phyloP scores from a whole-genome alignment of 2,329 filamentous ascomycete species.

The Cordyceps tenuipes region DNA sequence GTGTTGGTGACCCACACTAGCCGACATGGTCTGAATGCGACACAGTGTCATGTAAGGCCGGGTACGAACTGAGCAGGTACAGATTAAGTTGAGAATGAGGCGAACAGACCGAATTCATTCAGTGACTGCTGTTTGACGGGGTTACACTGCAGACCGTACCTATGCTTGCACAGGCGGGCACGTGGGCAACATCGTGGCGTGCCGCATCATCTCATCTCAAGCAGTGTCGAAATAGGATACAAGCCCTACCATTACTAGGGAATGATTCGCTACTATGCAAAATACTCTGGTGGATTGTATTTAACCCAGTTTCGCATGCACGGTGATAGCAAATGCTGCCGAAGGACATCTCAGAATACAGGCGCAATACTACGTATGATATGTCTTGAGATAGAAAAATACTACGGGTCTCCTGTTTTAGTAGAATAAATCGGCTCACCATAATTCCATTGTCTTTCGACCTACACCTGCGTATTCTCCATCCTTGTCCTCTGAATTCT shows the following conservation, averaged over 20 bases:
- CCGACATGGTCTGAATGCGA: neutral
- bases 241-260: neutral
- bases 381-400: no score
- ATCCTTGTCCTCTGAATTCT: neutral
- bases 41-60: neutral
- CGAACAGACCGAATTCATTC: neutral
- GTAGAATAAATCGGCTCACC: no score
- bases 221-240: neutral
- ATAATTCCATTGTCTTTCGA: no score
- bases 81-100: neutral
- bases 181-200: neutral
- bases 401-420: no score
- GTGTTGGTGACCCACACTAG: conserved; percentile 9
- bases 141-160: neutral
- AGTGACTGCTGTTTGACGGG: neutral
- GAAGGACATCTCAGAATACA: no score
- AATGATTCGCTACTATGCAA: neutral
- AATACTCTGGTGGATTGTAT: no score
- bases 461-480: neutral
- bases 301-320: no score
- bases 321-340: no score
- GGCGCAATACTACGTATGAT: no score
- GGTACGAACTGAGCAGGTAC: neutral
- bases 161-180: neutral
- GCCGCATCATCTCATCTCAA: neutral